Evolutionary conservation across 305 asterid genomes (phyloP).

Genomic region (Solanum hybrid): DNA sequence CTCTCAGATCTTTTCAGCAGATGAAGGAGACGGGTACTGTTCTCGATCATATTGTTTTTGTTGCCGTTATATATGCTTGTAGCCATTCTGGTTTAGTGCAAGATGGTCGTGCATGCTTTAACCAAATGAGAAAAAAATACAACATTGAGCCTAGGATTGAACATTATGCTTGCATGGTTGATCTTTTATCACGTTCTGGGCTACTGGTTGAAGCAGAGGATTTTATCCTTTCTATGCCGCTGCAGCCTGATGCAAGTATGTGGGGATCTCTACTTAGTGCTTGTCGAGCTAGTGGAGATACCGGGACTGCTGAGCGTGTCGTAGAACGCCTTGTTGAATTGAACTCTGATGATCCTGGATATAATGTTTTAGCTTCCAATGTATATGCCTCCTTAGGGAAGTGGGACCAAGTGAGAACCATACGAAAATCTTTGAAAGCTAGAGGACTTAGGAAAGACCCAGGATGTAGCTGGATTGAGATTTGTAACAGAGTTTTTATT

Average conservation of each 20-base stretch:
- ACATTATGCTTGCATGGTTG: constrained; percentile 78
- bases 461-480: constrained; percentile 72
- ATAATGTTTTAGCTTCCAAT: constrained; percentile 66
- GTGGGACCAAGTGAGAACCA: constrained; percentile 56
- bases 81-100: constrained; percentile 78
- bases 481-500: constrained; percentile 35
- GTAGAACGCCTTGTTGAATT: constrained; percentile 31
- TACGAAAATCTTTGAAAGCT: constrained; percentile 44
- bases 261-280: constrained; percentile 85
- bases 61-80: constrained; percentile 60
- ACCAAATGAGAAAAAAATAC: constrained; percentile 56
- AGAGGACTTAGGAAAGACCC: constrained; percentile 57
- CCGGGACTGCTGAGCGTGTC: constrained; percentile 46
- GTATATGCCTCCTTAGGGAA: constrained; percentile 54
- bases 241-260: constrained; percentile 62
- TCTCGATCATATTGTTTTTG: constrained; percentile 56
- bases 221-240: constrained; percentile 60
- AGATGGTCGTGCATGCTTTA: constrained; percentile 55
- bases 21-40: constrained; percentile 45
- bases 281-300: constrained; percentile 49
- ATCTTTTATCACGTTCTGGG: constrained; percentile 73
- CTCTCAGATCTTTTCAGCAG: constrained; percentile 49
- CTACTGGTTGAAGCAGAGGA: constrained; percentile 60
- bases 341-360: constrained; percentile 53
- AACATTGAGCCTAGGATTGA: constrained; percentile 59